Base-by-base conservation (phyloP, 192 early-diverging fungal species). In the Backusella sp. region DNA sequence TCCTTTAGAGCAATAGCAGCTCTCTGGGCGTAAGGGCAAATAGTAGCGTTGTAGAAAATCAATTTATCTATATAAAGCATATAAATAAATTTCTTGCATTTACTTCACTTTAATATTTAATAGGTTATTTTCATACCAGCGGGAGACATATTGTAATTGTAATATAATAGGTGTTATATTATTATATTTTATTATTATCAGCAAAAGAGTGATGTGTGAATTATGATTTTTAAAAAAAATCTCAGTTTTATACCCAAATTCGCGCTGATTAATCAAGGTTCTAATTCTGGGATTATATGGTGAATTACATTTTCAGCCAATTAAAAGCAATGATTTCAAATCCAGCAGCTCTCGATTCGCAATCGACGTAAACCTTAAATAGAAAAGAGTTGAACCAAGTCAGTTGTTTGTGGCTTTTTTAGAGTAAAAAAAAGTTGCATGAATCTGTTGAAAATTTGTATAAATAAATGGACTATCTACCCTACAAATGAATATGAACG, bases 21-120 rank as follows among this genome's bases (percentile, higher is more conserved):
- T 39, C 93, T 90, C 41, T 90, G 91, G 17, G 93, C 91, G 52
- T 84, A 94, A n/a, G 93, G 93, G 75, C 92, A 93, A 30, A 78
- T n/a, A 9, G 46, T 26, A 32, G 77, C 67, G 66, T 85, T 88
- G 85, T 92, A 93, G 53, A 93, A 84, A 6, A 84, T 88, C 66
- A 88, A 74, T 76, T 87, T 87, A 41, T 73, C 72, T 69, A 69
- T 12, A 62, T 12, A 62, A 21, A 8, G 21, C 11, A 28, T 28
- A 28, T 28, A 14, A 17, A 14, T 9, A 26, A 62, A 62, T 53
- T 11, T 62, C 21, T 14, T 62, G 6, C 12, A 0, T 1, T 56
- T 62, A 62, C 12, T 12, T 28, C 4, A 28, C 23, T 62, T 62
- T n/a, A 62, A 26, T 11, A 12, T 12, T 26, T 49, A 49, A 49